A percentile compares a stretch with the other conserved stretches of the same genome.
Evolutionary conservation across 176 grass and related monocot species (phyloP).

Genomic region (Guadua angustifolia): DNA sequence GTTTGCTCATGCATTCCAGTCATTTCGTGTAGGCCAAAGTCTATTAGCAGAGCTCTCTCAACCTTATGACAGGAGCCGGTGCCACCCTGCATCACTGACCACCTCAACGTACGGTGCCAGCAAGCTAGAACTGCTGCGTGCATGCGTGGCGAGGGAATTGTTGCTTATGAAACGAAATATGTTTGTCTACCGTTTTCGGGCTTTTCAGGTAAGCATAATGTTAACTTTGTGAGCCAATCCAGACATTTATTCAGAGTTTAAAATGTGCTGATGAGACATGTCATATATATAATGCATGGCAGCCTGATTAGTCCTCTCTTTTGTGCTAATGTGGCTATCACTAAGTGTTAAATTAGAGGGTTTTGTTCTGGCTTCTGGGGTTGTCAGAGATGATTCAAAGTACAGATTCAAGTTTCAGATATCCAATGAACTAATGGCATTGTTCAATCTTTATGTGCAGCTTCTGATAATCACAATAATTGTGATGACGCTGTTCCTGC

Average conservation of each 20-base stretch:
- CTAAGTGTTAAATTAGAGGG: not conserved
- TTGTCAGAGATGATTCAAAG: not conserved
- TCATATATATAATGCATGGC: not conserved
- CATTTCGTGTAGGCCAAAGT: conserved; percentile 52
- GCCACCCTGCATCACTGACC: conserved; percentile 59
- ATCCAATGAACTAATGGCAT: not conserved
- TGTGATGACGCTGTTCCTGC: conserved; percentile 66
- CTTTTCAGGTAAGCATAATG: conserved; percentile 51
- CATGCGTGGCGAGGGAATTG: conserved; percentile 52
- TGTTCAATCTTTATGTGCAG: conserved; percentile 39
- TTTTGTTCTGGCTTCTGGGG: not conserved
- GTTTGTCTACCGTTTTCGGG: conserved; percentile 62
- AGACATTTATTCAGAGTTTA: not conserved
- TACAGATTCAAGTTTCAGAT: not conserved
- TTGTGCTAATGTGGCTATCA: not conserved
- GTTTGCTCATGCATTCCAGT: conserved; percentile 55
- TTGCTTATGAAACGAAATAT: conserved; percentile 70
- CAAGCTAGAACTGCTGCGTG: conserved; percentile 53
- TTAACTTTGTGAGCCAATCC: not conserved
- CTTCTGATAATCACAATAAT: conserved; percentile 54
- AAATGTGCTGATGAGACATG: not conserved
- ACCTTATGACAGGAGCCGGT: conserved; percentile 47
- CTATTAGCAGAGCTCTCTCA: conserved; percentile 38
- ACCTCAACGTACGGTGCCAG: conserved; percentile 51
- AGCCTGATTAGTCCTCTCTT: not conserved